Conservation (phyloP, 2,329 filamentous ascomycete species). For the Penicillium sp. region DNA sequence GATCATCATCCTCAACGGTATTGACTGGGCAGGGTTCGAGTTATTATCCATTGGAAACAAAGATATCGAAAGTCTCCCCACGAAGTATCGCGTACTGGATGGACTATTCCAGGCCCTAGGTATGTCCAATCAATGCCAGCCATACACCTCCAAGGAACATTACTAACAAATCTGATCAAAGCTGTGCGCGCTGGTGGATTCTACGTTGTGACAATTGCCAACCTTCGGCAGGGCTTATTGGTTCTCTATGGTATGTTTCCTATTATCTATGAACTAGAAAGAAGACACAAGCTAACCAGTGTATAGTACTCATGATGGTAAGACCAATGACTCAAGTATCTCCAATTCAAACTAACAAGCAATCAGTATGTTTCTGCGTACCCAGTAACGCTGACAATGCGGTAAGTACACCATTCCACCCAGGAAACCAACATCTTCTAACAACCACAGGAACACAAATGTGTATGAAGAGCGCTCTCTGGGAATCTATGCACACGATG, state of each 20-base stretch:
- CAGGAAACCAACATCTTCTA: background rate
- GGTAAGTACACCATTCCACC: conserved; percentile 13
- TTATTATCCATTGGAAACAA: conserved; percentile 65
- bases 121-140: conserved; percentile 2
- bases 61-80: conserved; percentile 54
- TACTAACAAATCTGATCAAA: conserved; percentile 5
- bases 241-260: conserved; percentile 30
- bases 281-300: conserved; percentile 12
- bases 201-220: conserved; percentile 63
- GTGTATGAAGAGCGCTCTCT: conserved; percentile 71
- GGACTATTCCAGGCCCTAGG: conserved; percentile 65
- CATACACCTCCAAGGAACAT: background rate
- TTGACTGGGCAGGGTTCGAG: conserved; percentile 68
- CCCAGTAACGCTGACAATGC: conserved; percentile 38
- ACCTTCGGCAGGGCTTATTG: conserved; percentile 48
- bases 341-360: conserved; percentile 9
- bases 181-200: conserved; percentile 65
- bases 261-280: background rate
- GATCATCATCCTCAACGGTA: conserved; percentile 60
- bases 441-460: conserved; percentile 60
- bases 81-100: conserved; percentile 59
- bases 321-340: background rate
- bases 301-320: conserved; percentile 41
- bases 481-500: conserved; percentile 47
- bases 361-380: conserved; percentile 38